Evolutionary conservation across 192 early-diverging fungal species (phyloP), one percentile per base, ranked within the genome.

Genomic region (Backusella tuberculispora): DNA sequence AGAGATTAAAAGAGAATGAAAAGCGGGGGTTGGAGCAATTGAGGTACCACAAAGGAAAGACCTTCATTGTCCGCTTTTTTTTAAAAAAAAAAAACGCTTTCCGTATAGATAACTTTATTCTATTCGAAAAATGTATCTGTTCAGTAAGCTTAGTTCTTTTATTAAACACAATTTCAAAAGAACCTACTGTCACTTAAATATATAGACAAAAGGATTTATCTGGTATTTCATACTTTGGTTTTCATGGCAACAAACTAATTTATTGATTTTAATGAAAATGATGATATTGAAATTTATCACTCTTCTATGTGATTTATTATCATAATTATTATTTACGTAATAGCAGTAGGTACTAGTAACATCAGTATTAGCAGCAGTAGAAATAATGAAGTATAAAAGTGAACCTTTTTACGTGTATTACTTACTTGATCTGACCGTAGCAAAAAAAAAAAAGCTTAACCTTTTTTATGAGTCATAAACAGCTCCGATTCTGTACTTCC

Each of bases 41-140:
- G 21, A 60, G 53, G 53, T 60, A 60, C 53, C 53, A 60, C 53
- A 60, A 60, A 60, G 21, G 42, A 60, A 60, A 60, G 53, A 13
- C 53, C 53, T 34, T 34, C 29, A 34, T 34, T 34, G 53, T 60
- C 21, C 53, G 5, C 26, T 60, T 26, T 60, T 26, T 60, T 43
- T 34, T 34, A 34, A 34, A 34, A 43, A 10, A 43, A 7, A 42
- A 7, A 42, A 42, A 42, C 50, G 26, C 21, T 26, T 13, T 56
- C 24, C 53, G 24, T 34, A 1, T 34, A 34, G 0, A 34, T 34
- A 34, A 34, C 2, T 34, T 34, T 34, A 34, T 34, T 2, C 29
- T 34, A 34, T 2, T 34, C n/a, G n/a, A n/a, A n/a, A n/a, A n/a
- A n/a, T n/a, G n/a, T n/a, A n/a, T n/a, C 29, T 34, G 29, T 34